These are phyloP conservation scores for Blastobotrys peoriensis DNA, from an alignment of 805 yeast species.

Conservation along the genomic window DNA sequence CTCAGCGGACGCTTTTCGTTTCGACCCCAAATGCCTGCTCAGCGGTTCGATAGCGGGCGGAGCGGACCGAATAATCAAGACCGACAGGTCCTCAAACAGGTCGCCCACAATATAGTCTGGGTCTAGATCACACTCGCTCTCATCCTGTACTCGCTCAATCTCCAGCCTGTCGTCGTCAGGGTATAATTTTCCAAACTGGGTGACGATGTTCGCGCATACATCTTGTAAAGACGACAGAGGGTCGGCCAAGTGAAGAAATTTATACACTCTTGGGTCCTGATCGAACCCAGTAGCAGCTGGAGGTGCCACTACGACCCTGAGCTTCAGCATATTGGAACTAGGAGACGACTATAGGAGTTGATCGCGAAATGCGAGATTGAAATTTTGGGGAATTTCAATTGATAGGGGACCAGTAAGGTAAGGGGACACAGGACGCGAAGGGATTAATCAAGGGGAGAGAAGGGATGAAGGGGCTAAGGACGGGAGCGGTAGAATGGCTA, in stretches of 20 bases:
- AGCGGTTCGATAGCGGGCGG: slow-evolving; percentile 1
- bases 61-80: slow-evolving; percentile 19
- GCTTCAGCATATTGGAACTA: not conserved
- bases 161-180: slow-evolving; percentile 44
- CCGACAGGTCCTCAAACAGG: slow-evolving; percentile 50
- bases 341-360: too few species aligned
- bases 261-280: slow-evolving; percentile 30
- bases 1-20: slow-evolving; percentile 6
- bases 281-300: slow-evolving; percentile 4
- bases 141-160: slow-evolving; percentile 61
- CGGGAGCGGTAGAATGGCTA: too few species aligned
- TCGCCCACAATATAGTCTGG: slow-evolving; percentile 66
- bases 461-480: too few species aligned
- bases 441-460: too few species aligned
- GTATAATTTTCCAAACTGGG: slow-evolving; percentile 55
- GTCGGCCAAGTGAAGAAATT: slow-evolving; percentile 60
- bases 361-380: too few species aligned
- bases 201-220: slow-evolving; percentile 49
- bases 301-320: not conserved
- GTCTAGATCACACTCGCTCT: slow-evolving; percentile 65
- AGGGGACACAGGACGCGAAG: too few species aligned
- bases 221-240: slow-evolving; percentile 41
- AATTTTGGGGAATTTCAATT: too few species aligned
- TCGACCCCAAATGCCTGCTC: not conserved
- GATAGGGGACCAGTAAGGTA: too few species aligned